phyloP scores from a whole-genome alignment of 1,139 yeast genomes.

The Kluyveromyces sp. region DNA sequence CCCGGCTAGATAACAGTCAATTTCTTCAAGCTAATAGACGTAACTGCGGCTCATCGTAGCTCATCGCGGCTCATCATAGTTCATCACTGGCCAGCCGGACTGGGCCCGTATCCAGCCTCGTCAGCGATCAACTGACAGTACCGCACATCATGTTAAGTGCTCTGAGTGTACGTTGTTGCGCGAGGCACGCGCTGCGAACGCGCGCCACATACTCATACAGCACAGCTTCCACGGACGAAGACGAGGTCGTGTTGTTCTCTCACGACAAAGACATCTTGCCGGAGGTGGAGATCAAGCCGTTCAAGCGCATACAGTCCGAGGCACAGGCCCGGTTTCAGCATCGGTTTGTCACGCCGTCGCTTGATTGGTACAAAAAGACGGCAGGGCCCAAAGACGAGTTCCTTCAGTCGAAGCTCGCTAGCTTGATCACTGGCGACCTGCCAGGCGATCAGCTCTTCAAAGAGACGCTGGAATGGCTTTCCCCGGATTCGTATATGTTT shows the following conservation, averaged over 20 bases:
- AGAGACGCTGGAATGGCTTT: constrained; percentile 4
- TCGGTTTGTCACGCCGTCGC: constrained; percentile 23
- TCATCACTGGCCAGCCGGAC: no score
- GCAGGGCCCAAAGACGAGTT: background rate
- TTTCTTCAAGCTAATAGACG: no score
- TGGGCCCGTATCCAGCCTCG: no score
- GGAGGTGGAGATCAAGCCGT: constrained; percentile 21
- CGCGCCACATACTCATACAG: no score
- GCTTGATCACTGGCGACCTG: background rate
- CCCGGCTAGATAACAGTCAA: no score
- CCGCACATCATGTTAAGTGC: no score
- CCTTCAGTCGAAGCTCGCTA: background rate
- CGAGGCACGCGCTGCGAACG: background rate
- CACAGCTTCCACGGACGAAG: constrained; percentile 1
- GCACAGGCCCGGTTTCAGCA: constrained; percentile 16
- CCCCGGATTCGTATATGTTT: constrained; percentile 8
- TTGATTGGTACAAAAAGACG: constrained; percentile 19
- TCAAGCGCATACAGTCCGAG: constrained; percentile 18
- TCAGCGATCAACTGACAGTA: no score
- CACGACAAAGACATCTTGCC: constrained; percentile 27
- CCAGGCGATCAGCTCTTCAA: background rate
- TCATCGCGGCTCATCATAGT: no score
- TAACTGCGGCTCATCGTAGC: no score
- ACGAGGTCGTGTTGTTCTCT: constrained; percentile 12
- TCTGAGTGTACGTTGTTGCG: no score